Base-by-base conservation (phyloP, 1,284 basidiomycete species). In the Tilletia walkeri region DNA sequence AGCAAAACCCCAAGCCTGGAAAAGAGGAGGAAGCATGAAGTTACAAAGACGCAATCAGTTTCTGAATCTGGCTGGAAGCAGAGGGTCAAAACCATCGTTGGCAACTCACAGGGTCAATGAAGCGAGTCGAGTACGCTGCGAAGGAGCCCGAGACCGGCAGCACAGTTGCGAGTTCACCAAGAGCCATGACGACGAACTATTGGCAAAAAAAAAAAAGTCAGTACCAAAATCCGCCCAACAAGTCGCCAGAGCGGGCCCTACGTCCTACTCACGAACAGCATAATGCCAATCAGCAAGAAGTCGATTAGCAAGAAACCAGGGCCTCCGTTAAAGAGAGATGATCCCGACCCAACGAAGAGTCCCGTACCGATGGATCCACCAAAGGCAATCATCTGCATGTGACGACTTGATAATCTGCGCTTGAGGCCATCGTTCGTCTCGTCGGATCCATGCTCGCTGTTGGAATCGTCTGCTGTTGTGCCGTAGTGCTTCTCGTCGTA, bases 1-100 rank as follows among this genome's bases (percentile, higher is more conserved):
- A 4, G 90, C 89, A 78, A 91, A 91, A 50, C 90, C 90, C 67
- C 90, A 85, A 2, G 91, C 89, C 14, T 30, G 24, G 24, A 30
- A 30, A 30, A 30, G 24, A 30, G 24, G 24, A 30, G 24, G 24
- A 30, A 30, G 24, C 24, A 30, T 30, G 24, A 30, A 30, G 24
- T 30, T 30, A 2, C 24, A n/a, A n/a, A n/a, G 24, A 30, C 24
- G 24, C 24, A 30, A 30, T 30, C 24, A 30, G 24, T 30, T 30
- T 30, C 24, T 30, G 24, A 30, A 30, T 30, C 24, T 30, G 24
- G 24, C 24, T 30, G 24, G 24, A 30, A 2, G 24, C 24, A 30
- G 1, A 1, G 24, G 24, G 24, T 30, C 24, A 30, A 2, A 30
- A 2, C 24, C 2, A 30, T 30, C 24, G 24, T 30, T 30, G 24